Conservation (phyloP, 371 early-diverging fungal species). For the Scutellospora calospora region DNA sequence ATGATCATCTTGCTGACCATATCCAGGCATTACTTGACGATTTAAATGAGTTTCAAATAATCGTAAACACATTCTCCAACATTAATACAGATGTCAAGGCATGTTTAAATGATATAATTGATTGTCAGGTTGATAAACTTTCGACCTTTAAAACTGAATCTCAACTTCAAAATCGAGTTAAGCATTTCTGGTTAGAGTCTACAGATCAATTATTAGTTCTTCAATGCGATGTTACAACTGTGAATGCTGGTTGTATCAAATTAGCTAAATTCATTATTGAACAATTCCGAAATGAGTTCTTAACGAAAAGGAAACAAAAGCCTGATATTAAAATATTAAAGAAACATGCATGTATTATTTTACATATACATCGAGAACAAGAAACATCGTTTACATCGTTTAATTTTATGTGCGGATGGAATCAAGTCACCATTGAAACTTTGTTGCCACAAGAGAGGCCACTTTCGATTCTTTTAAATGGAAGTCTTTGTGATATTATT, state of each 20-base stretch:
- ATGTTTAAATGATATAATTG: not conserved
- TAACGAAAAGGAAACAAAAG: not conserved
- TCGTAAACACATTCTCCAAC: constrained; percentile 42
- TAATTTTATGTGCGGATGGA: constrained; percentile 46
- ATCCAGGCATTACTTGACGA: not conserved
- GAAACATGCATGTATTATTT: constrained; percentile 44
- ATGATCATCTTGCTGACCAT: constrained; percentile 24
- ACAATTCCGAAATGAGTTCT: constrained; percentile 42
- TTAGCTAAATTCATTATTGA: constrained; percentile 45
- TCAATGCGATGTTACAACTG: constrained; percentile 43
- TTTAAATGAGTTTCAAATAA: constrained; percentile 9
- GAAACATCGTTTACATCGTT: constrained; percentile 7
- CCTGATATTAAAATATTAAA: not conserved
- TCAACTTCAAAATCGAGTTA: constrained; percentile 42
- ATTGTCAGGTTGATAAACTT: constrained; percentile 43
- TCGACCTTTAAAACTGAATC: constrained; percentile 43
- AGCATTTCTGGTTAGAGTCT: constrained; percentile 43
- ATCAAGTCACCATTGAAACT: constrained; percentile 44
- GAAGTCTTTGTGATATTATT: constrained; percentile 32
- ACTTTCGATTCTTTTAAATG: constrained; percentile 32
- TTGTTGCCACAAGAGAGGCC: constrained; percentile 28
- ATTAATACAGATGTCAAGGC: constrained; percentile 44
- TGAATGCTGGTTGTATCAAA: constrained; percentile 43
- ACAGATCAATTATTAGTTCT: constrained; percentile 30
- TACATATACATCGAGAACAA: constrained; percentile 41